Evolutionary conservation across 768 basidiomycete species (phyloP).

Genomic region (Coprinellus micaceus): DNA sequence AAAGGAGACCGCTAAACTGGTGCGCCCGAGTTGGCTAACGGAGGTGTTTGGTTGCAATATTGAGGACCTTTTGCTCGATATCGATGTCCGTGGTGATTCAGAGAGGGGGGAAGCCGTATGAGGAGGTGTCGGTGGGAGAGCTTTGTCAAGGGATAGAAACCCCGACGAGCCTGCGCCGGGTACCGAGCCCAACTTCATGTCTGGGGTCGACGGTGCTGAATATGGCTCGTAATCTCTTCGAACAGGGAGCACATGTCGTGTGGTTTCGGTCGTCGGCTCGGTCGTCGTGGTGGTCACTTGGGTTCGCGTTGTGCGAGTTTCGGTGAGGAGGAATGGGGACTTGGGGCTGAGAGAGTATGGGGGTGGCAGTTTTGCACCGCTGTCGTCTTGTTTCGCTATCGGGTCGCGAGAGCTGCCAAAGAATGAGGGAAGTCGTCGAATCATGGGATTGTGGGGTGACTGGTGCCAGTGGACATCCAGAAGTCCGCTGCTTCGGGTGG

Average conservation of each 20-base stretch:
- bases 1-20: neutral
- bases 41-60: neutral
- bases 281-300: slow-evolving; percentile 44
- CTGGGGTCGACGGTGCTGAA: neutral
- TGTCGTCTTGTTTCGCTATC: neutral
- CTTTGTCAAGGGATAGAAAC: slow-evolving; percentile 15
- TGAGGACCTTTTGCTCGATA: neutral
- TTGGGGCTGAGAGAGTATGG: slow-evolving; percentile 16
- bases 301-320: slow-evolving; percentile 48
- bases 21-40: neutral
- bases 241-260: slow-evolving; percentile 47
- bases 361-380: slow-evolving; percentile 10
- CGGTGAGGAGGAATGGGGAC: slow-evolving; percentile 35
- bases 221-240: neutral
- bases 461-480: neutral
- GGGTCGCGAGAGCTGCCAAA: neutral
- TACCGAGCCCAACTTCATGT: neutral
- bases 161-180: slow-evolving; percentile 1
- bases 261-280: slow-evolving; percentile 32
- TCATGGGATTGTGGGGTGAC: neutral
- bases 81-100: slow-evolving; percentile 17
- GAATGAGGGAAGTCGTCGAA: slow-evolving; percentile 4
- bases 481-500: neutral
- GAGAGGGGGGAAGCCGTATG: slow-evolving; percentile 5
- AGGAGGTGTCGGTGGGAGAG: slow-evolving; percentile 21